Evolutionary conservation across 2,329 filamentous ascomycete species (phyloP).

Genomic region (Apiospora rasikravindrae): DNA sequence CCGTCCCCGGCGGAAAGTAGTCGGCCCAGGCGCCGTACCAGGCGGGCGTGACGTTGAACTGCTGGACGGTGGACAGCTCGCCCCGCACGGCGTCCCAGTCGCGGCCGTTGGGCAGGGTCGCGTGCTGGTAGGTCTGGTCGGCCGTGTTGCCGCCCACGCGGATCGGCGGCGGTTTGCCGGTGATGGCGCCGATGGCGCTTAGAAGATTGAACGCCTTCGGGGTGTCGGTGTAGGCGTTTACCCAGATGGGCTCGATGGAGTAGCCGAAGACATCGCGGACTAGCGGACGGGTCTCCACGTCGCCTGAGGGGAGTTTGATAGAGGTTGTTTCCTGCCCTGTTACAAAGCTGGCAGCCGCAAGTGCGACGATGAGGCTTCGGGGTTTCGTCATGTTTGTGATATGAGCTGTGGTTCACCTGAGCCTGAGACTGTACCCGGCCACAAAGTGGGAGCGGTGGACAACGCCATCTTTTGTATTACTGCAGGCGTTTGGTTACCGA

Average conservation of each 20-base stretch:
- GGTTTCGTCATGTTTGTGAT: neutral
- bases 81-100: constrained; percentile 35
- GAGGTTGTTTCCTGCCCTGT: constrained; percentile 22
- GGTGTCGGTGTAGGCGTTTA: constrained; percentile 37
- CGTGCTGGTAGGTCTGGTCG: constrained; percentile 40
- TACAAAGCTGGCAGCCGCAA: neutral
- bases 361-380: neutral
- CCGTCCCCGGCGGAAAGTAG: constrained; percentile 40
- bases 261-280: constrained; percentile 40
- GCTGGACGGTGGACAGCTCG: constrained; percentile 27
- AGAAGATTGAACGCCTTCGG: constrained; percentile 36
- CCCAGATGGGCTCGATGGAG: constrained; percentile 42
- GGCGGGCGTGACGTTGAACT: constrained; percentile 40
- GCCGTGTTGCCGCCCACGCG: constrained; percentile 43
- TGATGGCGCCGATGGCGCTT: constrained; percentile 33
- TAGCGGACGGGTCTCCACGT: constrained; percentile 34
- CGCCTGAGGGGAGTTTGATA: constrained; percentile 33
- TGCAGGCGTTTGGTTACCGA: neutral
- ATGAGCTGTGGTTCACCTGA: neutral
- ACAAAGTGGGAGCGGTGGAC: neutral
- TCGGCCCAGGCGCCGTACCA: constrained; percentile 39
- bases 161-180: constrained; percentile 39
- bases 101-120: constrained; percentile 34
- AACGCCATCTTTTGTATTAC: neutral
- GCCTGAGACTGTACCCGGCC: too few species aligned